Base-by-base conservation (phyloP, 352 stramenopile genomes). In the Pythium volutum region DNA sequence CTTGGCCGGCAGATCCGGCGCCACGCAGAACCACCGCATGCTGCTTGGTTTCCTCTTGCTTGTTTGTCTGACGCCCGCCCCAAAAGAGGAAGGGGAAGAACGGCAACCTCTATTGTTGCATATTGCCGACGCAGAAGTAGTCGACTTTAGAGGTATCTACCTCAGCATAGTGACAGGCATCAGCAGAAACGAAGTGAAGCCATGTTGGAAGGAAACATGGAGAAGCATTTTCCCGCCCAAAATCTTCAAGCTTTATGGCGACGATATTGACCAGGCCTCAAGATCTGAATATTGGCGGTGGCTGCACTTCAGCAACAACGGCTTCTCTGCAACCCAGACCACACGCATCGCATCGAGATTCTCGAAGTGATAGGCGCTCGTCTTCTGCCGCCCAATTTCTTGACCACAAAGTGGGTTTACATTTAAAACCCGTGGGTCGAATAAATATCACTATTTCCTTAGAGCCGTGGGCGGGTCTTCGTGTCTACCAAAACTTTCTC, bases 11-110 rank as follows among this genome's bases (percentile, higher is more conserved):
- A 93, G 68, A 36, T 56, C 73, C 29, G 79, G 77, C 51, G 87
- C 66, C 36, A 91, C 61, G 53, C 76, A 85, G 72, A 79, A 88
- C 79, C 79, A 93, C 57, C 81, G 83, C 83, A 92, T 92, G 14
- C 33, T 27, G 23, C 31, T 25, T 61, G 36, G 34, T 57, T 53
- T 58, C 18, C n/a, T 43, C 15, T 43, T 43, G 9, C 11, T 43
- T 43, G 5, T 43, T 16, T 18, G 36, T n/a, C 5, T 43, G 14
- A 22, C 36, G 14, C 14, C 31, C n/a, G n/a, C n/a, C n/a, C n/a
- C 23, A 31, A 38, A 50, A 29, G 46, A 29, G 43, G n/a, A 46
- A 56, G 48, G 39, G 20, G 27, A 31, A 20, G 20, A 26, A 29
- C 31, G 39, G 43, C 25, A 42, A 51, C 55, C 45, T 55, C 45